These are phyloP conservation scores for Saraca asoca DNA, from an alignment of 331 rosid species.

Conservation along the genomic window DNA sequence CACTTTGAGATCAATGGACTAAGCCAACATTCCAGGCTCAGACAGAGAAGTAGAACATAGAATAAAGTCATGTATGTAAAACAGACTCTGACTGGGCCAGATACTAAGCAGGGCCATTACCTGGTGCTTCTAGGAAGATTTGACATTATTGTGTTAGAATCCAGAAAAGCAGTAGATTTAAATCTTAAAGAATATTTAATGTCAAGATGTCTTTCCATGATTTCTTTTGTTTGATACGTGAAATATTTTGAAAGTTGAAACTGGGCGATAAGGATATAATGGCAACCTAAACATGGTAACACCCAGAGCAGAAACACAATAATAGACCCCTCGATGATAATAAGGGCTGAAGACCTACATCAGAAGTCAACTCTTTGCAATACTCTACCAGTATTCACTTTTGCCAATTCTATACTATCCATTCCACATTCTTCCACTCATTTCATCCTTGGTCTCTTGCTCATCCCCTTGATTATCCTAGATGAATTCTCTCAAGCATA, in stretches of 20 bases:
- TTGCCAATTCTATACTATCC: background rate
- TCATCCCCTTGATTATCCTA: background rate
- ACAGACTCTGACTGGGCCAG: background rate
- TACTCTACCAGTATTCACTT: background rate
- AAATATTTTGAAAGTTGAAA: background rate
- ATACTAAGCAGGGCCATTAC: background rate
- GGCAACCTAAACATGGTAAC: background rate
- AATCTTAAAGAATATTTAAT: background rate
- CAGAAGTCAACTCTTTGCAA: background rate
- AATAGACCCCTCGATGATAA: background rate
- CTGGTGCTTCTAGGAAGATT: background rate
- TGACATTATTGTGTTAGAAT: background rate
- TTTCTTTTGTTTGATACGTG: too few species aligned
- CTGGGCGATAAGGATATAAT: background rate
- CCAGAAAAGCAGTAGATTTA: background rate
- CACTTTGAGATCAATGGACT: slow-evolving; percentile 20
- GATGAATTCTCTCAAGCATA: background rate
- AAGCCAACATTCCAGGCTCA: slow-evolving; percentile 2
- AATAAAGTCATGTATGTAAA: background rate
- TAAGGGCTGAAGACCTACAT: background rate
- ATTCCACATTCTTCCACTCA: background rate
- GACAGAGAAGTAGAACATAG: slow-evolving; percentile 11
- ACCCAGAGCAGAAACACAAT: background rate
- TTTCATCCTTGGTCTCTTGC: slow-evolving; percentile 1
- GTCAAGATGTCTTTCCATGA: background rate